A percentile compares a stretch with the other conserved stretches of the same genome.
Evolutionary conservation across 441 rosid species (phyloP).

Genomic region (Arabidopsis hybrid): DNA sequence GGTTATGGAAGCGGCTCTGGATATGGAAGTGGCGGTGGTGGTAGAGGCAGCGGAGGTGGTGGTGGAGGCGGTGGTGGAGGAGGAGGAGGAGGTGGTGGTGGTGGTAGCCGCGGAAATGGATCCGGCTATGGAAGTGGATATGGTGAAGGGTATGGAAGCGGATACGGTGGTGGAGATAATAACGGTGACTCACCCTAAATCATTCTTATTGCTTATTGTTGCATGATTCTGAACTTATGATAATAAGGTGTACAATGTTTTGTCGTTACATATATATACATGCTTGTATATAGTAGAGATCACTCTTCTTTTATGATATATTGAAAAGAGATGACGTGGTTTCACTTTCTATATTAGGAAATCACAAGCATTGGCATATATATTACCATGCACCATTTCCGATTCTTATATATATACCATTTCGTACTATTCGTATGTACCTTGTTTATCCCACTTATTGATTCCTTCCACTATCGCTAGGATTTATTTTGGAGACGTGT

Average conservation of each 20-base stretch:
- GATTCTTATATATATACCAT: neutral
- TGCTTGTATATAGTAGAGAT: slow-evolving; percentile 1
- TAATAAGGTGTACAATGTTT: slow-evolving; percentile 25
- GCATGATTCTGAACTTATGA: slow-evolving; percentile 12
- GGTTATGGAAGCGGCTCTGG: slow-evolving; percentile 47
- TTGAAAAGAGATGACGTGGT: neutral
- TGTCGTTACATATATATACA: slow-evolving; percentile 19
- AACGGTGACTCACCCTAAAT: slow-evolving; percentile 36
- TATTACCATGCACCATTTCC: slow-evolving; percentile 9
- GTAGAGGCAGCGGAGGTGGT: neutral
- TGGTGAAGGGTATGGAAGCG: slow-evolving; percentile 47
- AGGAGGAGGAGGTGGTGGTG: slow-evolving; percentile 38
- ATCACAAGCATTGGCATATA: neutral
- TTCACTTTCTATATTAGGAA: neutral
- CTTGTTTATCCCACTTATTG: neutral
- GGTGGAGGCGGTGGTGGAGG: slow-evolving; percentile 29
- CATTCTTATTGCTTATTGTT: slow-evolving; percentile 21
- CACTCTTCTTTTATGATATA: slow-evolving; percentile 32
- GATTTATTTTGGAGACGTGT: neutral
- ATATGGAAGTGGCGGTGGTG: slow-evolving; percentile 34
- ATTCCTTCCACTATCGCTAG: neutral
- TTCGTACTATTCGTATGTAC: neutral
- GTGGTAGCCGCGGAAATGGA: slow-evolving; percentile 38
- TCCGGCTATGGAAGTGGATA: slow-evolving; percentile 44
- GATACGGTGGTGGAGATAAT: slow-evolving; percentile 39